These are phyloP conservation scores for Hypoxylon sp. DNA, from an alignment of 2,329 filamentous ascomycete genomes.

Conservation along the genomic window DNA sequence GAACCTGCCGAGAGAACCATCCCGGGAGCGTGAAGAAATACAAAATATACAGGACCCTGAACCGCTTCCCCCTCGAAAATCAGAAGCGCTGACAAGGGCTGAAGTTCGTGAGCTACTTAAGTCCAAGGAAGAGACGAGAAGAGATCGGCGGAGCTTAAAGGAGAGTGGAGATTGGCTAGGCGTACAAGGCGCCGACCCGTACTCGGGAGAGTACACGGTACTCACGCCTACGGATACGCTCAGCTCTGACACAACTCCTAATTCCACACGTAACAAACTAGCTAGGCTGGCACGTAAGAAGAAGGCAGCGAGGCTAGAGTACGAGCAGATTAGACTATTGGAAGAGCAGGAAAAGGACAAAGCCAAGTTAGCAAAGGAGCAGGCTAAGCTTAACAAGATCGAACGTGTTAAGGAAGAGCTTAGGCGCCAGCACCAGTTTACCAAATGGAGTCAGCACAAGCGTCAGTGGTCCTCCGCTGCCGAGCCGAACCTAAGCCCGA, in stretches of 20 bases:
- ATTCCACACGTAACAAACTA: slow-evolving; percentile 52
- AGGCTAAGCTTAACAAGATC: slow-evolving; percentile 62
- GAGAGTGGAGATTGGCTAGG: slow-evolving; percentile 71
- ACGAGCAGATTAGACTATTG: slow-evolving; percentile 53
- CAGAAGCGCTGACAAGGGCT: slow-evolving; percentile 32
- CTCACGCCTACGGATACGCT: slow-evolving; percentile 61
- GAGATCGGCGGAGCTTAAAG: slow-evolving; percentile 61
- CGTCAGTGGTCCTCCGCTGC: slow-evolving; percentile 66
- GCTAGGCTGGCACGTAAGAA: slow-evolving; percentile 52
- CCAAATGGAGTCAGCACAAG: slow-evolving; percentile 61
- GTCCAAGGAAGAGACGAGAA: slow-evolving; percentile 53
- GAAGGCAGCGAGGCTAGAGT: slow-evolving; percentile 53
- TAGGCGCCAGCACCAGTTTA: slow-evolving; percentile 51
- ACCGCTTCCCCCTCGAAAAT: slow-evolving; percentile 23
- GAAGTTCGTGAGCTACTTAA: slow-evolving; percentile 43
- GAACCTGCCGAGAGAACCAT: slow-evolving; percentile 22
- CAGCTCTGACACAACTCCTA: slow-evolving; percentile 58
- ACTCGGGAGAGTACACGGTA: slow-evolving; percentile 66
- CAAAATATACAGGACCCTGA: slow-evolving; percentile 4
- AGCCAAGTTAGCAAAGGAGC: slow-evolving; percentile 53
- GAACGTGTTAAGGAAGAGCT: slow-evolving; percentile 57
- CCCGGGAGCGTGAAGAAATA: slow-evolving; percentile 17
- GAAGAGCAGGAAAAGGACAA: slow-evolving; percentile 61
- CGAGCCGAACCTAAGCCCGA: slow-evolving; percentile 64
- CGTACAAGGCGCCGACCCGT: slow-evolving; percentile 69